These are phyloP conservation scores for Pythium inflatum DNA, from an alignment of 352 stramenopile species.

Conservation along the genomic window DNA sequence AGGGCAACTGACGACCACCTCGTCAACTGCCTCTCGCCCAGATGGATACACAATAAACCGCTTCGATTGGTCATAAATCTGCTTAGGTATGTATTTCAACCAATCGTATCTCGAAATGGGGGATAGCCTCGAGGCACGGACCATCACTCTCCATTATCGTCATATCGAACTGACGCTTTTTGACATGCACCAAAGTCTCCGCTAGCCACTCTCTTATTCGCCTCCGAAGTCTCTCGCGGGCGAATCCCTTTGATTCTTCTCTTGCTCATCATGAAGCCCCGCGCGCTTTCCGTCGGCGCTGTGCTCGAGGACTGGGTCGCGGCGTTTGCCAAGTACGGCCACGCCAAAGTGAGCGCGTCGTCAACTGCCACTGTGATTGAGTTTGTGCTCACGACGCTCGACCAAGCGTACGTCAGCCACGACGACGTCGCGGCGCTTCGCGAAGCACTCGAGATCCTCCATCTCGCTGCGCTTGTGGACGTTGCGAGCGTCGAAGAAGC, in stretches of 20 bases:
- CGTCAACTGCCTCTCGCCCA: no score
- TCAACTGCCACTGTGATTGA: slow-evolving; percentile 1
- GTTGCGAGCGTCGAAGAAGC: slow-evolving; percentile 17
- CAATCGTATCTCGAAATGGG: no score
- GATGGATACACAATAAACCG: no score
- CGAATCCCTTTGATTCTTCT: neutral
- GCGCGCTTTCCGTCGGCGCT: slow-evolving; percentile 19
- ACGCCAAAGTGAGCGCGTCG: slow-evolving; percentile 18
- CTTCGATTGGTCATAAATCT: no score
- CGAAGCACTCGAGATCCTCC: slow-evolving; percentile 22
- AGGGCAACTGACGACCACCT: no score
- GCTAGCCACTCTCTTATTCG: neutral
- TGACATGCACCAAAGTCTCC: neutral
- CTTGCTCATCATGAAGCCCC: slow-evolving; percentile 13
- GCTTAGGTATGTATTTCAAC: no score
- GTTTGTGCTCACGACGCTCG: slow-evolving; percentile 20
- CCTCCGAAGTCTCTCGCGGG: no score
- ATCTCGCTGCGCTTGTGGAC: slow-evolving; percentile 15
- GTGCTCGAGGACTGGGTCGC: slow-evolving; percentile 26
- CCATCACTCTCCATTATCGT: no score
- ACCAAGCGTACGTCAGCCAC: neutral
- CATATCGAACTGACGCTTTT: no score
- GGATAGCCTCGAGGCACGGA: no score
- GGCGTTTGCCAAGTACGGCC: slow-evolving; percentile 15
- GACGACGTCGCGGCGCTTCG: slow-evolving; percentile 15